These are phyloP conservation scores for Stagonosporopsis tanaceti DNA, from an alignment of 2,329 filamentous ascomycete species.

Conservation along the genomic window DNA sequence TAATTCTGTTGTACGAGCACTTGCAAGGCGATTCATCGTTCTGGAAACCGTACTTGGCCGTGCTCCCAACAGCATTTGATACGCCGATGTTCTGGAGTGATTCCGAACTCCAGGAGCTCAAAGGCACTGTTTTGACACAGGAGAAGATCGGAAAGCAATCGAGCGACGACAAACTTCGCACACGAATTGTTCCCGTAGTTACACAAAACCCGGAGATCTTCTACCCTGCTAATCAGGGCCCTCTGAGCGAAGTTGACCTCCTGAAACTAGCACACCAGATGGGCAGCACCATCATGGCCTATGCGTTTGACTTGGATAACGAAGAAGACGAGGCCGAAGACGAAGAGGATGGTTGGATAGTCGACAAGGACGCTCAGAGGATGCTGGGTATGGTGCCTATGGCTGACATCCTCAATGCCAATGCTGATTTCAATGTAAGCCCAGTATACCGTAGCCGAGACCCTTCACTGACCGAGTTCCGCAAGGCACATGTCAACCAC, in stretches of 20 bases:
- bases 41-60: constrained; percentile 36
- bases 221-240: constrained; percentile 11
- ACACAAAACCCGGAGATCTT: constrained; percentile 20
- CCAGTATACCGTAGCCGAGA: too few species aligned
- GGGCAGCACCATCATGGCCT: constrained; percentile 36
- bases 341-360: constrained; percentile 35
- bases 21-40: constrained; percentile 28
- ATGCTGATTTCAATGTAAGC: constrained; percentile 35
- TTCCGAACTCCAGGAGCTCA: constrained; percentile 28
- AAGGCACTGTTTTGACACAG: constrained; percentile 28
- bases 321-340: constrained; percentile 27
- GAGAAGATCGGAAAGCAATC: constrained; percentile 34
- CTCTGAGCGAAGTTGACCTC: constrained; percentile 20
- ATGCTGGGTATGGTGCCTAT: constrained; percentile 38
- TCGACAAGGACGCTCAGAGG: constrained; percentile 32
- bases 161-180: constrained; percentile 28
- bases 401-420: constrained; percentile 36
- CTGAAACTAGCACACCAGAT: constrained; percentile 32
- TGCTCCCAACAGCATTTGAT: constrained; percentile 30
- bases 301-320: constrained; percentile 34
- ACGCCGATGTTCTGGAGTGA: constrained; percentile 36
- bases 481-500: constrained; percentile 35
- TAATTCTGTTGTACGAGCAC: constrained; percentile 33
- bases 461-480: background rate
- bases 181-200: constrained; percentile 27